A percentile compares a stretch with the other conserved stretches of the same genome.
These are phyloP conservation scores for Acrocalymma vagum DNA, from an alignment of 2,329 filamentous ascomycete species.

Conservation along the genomic window DNA sequence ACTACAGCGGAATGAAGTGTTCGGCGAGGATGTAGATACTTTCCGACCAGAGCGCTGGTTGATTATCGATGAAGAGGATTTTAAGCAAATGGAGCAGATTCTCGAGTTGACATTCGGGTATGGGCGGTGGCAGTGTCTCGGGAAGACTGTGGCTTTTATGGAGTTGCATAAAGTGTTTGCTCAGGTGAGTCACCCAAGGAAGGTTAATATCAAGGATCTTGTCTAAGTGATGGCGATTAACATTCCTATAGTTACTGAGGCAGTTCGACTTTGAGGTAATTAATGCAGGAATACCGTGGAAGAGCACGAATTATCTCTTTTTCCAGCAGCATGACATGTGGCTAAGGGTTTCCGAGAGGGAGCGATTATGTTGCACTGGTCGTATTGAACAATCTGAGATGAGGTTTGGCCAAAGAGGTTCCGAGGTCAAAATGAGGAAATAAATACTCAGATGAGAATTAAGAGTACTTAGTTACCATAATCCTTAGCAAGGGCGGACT, in stretches of 20 bases:
- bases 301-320: conserved; percentile 33
- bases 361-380: too few species aligned
- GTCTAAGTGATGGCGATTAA: too few species aligned
- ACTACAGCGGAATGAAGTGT: conserved; percentile 45
- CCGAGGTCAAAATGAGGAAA: too few species aligned
- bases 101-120: conserved; percentile 49
- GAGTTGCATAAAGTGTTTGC: conserved; percentile 53
- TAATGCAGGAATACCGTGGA: conserved; percentile 40
- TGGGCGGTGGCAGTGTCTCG: conserved; percentile 46
- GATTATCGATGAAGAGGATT: conserved; percentile 30
- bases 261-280: conserved; percentile 43
- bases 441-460: too few species aligned
- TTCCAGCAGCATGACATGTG: conserved; percentile 42
- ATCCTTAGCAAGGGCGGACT: too few species aligned
- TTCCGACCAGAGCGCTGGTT: conserved; percentile 63
- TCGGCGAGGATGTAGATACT: conserved; percentile 51
- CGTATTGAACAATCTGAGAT: too few species aligned
- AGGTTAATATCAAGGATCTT: too few species aligned
- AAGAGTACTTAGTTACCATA: too few species aligned
- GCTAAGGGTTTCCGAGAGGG: conserved; percentile 36
- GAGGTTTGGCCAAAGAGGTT: too few species aligned
- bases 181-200: too few species aligned
- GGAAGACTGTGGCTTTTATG: conserved; percentile 41
- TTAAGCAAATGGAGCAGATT: conserved; percentile 40
- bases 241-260: conserved; percentile 48